These are phyloP conservation scores for Phaseolus coccineus DNA, from an alignment of 331 rosid species.

Conservation along the genomic window DNA sequence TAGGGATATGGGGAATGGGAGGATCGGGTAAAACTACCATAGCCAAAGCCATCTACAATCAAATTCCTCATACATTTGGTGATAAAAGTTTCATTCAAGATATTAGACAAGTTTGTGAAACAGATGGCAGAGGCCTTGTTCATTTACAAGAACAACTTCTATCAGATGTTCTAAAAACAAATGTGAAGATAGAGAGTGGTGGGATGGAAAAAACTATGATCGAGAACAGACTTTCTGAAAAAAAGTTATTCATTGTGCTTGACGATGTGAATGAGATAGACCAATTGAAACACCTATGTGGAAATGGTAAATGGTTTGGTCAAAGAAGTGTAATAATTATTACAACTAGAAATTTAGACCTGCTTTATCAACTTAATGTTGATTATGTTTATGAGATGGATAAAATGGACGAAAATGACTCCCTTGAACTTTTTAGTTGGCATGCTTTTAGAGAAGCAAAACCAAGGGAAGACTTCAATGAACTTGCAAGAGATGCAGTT, in stretches of 20 bases:
- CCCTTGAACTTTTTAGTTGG: conserved; percentile 40
- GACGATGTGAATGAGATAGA: conserved; percentile 12
- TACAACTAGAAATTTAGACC: conserved; percentile 8
- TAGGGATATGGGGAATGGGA: conserved; percentile 45
- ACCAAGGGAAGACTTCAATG: not conserved
- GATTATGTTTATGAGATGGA: not conserved
- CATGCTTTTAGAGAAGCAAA: conserved; percentile 22
- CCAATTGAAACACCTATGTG: not conserved
- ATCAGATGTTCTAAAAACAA: not conserved
- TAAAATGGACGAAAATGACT: not conserved
- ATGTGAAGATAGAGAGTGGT: not conserved
- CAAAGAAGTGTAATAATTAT: conserved; percentile 13
- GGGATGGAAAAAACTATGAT: not conserved
- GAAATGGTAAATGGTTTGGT: not conserved
- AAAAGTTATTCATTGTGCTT: conserved; percentile 4
- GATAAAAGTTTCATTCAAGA: not conserved
- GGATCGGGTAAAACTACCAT: conserved; percentile 38
- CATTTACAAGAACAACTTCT: conserved; percentile 20
- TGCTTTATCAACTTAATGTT: not conserved
- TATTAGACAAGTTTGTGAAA: conserved; percentile 32
- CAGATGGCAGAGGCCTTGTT: not conserved
- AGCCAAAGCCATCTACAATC: conserved; percentile 40
- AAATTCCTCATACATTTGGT: not conserved
- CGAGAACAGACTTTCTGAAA: not conserved
- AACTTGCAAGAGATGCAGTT: not conserved